Evolutionary conservation across 352 stramenopile species (phyloP), one percentile per base, ranked within the genome.

Genomic region (Nothophytophthora sp.): DNA sequence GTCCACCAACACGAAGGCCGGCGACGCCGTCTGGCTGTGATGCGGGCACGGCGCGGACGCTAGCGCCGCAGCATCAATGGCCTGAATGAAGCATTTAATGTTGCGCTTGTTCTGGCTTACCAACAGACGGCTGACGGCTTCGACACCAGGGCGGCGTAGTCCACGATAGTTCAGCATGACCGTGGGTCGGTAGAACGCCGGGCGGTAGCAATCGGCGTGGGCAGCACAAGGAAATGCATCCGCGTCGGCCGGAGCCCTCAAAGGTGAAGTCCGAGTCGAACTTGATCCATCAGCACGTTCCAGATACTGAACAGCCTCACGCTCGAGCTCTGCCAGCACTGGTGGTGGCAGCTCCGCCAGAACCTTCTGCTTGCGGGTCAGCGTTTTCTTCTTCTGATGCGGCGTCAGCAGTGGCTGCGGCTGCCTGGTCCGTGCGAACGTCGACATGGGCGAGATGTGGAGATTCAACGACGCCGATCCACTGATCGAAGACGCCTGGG

Each of bases 41-140:
- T 65, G 44, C 30, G 28, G 37, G 32, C 63, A 64, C 30, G 33
- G 15, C 10, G 41, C 44, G 25, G 53, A 39, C 37, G 50, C 29
- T 10, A 52, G 28, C 6, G 45, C 25, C 15, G 36, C 30, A 5
- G 16, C 46, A 11, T 55, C 37, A 16, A 49, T 16, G 13, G 43
- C 49, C 23, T 76, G 61, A 8, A 89, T 55, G 52, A 75, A 89
- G 32, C 75, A 87, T 60, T 80, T 84, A 49, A 86, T 50, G 30
- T 60, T 82, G 52, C 73, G 75, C 37, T 89, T 89, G 63, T 87
- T 71, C 46, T 89, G 75, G 39, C 61, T 79, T 10, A 87, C 52
- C 30, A 89, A 30, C 29, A 84, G 47, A 8, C 66, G 73, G 30
- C 65, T 87, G 11, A 86, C 47, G 11, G 50, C 57, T 34, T 82